Evolutionary conservation across 108 stramenopile genomes (phyloP), one percentile per base, ranked within the genome.

Genomic region (Hondaea fermentalgiana): DNA sequence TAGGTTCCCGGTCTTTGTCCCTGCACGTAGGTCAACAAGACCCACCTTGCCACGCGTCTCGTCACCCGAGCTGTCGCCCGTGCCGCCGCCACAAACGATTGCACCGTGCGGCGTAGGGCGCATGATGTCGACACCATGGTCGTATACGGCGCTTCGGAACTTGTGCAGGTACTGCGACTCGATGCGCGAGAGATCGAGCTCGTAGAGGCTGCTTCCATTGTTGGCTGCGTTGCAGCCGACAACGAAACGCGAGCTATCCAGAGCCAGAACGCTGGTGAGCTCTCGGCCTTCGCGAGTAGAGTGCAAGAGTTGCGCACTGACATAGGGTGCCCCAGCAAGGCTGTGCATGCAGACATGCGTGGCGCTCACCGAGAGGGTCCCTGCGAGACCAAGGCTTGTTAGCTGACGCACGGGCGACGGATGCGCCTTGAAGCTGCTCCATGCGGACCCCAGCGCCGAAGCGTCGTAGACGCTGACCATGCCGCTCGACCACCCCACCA

Each of bases 341-440:
- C 76, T 23, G 76, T 83, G 76, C n/a, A 83, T 83, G 76, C 76
- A 83, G 49, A 83, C 23, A 23, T 83, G 76, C 25, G 45, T 47
- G 19, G 76, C 45, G n/a, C 49, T 53, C 25, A 83, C 76, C 10
- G 76, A 83, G 19, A 83, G 76, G 49, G 28, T 28, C 6, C 76
- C 76, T 12, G 49, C 76, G 43, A 83, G 44, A 45, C 76, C 76
- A 8, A 83, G 51, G 76, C 76, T 83, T 6, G 51, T 53, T 6
- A 83, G 51, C 51, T 83, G 76, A 6, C 51, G 76, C 76, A 83
- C 76, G n/a, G 76, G 19, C 19, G 49, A n/a, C 10, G 76, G 76
- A 23, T 83, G 76, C 76, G 76, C 76, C 51, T 83, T 83, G 51
- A 83, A 83, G 76, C 76, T 83, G 76, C 76, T 83, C 49, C 51